phyloP scores from a whole-genome alignment of 768 basidiomycete species.

The Xerocomellus dryophilus region DNA sequence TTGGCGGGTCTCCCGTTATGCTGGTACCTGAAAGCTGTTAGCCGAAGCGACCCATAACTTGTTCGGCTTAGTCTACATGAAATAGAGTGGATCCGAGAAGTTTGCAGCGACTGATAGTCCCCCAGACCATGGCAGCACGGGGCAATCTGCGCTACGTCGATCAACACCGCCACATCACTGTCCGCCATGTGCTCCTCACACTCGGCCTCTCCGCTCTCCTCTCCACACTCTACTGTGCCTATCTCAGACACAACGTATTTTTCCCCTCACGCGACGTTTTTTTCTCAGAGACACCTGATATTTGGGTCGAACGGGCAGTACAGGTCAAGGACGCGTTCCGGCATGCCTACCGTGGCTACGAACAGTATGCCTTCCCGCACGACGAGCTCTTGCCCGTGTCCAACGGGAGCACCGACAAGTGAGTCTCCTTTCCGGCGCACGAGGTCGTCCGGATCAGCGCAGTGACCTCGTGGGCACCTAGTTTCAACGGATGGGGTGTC shows the following conservation, averaged over 20 bases:
- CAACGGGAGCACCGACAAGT: slow-evolving; percentile 53
- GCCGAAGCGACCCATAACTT: too few relatives aligned
- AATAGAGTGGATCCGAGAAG: too few relatives aligned
- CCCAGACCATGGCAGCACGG: slow-evolving; percentile 3
- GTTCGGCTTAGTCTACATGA: too few relatives aligned
- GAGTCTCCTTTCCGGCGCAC: slow-evolving; percentile 14
- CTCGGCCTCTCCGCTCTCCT: slow-evolving; percentile 10
- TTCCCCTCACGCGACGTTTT: background rate
- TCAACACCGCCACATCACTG: slow-evolving; percentile 9
- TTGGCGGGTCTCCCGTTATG: too few relatives aligned
- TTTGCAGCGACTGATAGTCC: too few relatives aligned
- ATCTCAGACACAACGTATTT: background rate
- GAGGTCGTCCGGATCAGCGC: slow-evolving; percentile 19
- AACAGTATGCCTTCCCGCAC: slow-evolving; percentile 53
- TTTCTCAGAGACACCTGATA: slow-evolving; percentile 18
- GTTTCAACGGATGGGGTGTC: slow-evolving; percentile 80
- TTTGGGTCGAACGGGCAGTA: slow-evolving; percentile 50
- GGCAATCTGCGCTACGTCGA: background rate
- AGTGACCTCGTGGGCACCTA: slow-evolving; percentile 24
- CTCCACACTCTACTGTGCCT: slow-evolving; percentile 15
- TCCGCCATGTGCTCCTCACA: slow-evolving; percentile 16
- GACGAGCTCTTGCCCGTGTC: slow-evolving; percentile 62
- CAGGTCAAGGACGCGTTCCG: slow-evolving; percentile 59
- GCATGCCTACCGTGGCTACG: slow-evolving; percentile 67
- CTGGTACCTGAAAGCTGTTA: too few relatives aligned